Percentiles rank a stretch among this genome's conserved stretches.
Conservation (phyloP, 345 rosid genomes). For the Hibiscus trionum region DNA sequence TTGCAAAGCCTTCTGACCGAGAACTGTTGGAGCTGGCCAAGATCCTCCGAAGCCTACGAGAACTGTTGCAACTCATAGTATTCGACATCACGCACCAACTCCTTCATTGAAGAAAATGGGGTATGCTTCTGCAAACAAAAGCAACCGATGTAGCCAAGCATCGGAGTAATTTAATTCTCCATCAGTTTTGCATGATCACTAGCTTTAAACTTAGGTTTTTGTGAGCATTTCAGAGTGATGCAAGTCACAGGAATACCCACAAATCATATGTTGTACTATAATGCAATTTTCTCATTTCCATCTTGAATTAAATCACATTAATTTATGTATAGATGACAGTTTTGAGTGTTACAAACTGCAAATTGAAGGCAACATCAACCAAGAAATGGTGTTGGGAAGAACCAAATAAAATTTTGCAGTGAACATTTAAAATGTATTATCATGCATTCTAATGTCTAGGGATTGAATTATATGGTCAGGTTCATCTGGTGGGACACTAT, state of each 20-base stretch:
- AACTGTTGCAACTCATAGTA: not conserved
- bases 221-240: conserved; percentile 20
- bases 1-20: not conserved
- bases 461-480: not conserved
- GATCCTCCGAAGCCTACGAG: not conserved
- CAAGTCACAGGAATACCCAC: conserved; percentile 21
- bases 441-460: not conserved
- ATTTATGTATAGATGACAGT: not conserved
- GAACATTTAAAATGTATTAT: not conserved
- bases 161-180: not conserved
- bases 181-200: conserved; percentile 2
- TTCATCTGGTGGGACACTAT: conserved; percentile 2
- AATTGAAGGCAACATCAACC: not conserved
- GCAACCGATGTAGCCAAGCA: not conserved
- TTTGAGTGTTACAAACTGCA: not conserved
- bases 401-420: not conserved
- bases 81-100: not conserved
- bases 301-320: not conserved
- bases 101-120: not conserved
- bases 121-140: conserved; percentile 1
- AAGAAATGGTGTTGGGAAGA: not conserved
- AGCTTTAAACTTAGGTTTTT: not conserved
- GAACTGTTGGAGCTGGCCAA: not conserved
- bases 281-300: not conserved
- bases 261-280: conserved; percentile 11